These are phyloP conservation scores for Hemerocallis citrina DNA, from an alignment of 106 monocot genomes.

Conservation along the genomic window DNA sequence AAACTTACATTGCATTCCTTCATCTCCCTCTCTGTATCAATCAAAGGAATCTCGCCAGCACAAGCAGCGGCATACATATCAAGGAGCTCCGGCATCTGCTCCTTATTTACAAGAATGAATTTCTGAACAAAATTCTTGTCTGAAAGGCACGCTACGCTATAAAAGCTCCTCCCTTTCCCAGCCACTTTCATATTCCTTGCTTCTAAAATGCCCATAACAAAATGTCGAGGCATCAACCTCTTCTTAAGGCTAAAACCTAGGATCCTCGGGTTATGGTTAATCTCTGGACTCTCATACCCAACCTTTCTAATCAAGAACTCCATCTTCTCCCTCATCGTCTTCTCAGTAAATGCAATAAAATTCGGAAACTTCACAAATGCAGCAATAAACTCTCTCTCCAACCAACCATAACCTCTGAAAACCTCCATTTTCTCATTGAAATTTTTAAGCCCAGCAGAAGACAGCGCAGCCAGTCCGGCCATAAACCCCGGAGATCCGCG, in stretches of 20 bases:
- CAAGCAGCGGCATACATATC: conserved; percentile 4
- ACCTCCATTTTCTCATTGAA: conserved; percentile 7
- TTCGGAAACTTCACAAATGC: conserved; percentile 5
- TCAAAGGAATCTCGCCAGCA: not conserved
- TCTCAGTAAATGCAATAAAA: not conserved
- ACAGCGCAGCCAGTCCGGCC: not conserved
- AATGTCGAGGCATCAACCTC: conserved; percentile 9
- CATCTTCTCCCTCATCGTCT: not conserved
- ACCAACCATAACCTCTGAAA: conserved; percentile 16
- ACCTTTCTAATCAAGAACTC: not conserved
- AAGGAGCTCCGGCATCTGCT: conserved; percentile 3
- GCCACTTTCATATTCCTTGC: not conserved
- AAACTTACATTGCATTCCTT: too few relatives aligned
- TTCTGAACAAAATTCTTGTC: not conserved
- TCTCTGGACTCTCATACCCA: not conserved
- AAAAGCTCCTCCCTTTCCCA: not conserved
- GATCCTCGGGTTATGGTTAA: not conserved
- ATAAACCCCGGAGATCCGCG: conserved; percentile 3
- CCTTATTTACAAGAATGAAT: not conserved
- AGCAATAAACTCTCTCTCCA: conserved; percentile 3
- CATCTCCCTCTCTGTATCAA: too few relatives aligned
- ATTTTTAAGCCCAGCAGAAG: not conserved
- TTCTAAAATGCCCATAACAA: conserved; percentile 1
- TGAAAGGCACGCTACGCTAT: not conserved
- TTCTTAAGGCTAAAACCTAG: conserved; percentile 3